Evolutionary conservation across 768 basidiomycete genomes (phyloP), one percentile per base, ranked within the genome.

Genomic region (Grammothele lineata): DNA sequence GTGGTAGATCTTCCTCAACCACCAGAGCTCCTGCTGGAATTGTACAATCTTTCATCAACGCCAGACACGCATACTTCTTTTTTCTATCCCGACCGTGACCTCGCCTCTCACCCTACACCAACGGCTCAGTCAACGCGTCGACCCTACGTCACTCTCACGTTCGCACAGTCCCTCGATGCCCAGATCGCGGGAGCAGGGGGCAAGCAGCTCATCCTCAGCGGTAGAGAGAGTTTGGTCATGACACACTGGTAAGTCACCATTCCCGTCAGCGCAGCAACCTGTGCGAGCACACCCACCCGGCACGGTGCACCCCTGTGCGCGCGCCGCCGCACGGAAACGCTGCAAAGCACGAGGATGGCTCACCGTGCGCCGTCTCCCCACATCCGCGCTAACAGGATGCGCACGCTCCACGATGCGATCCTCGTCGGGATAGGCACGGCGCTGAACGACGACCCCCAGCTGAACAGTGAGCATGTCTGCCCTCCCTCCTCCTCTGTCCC

Each of bases 351-450:
- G n/a, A n/a, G n/a, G n/a, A n/a, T n/a, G n/a, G n/a, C n/a, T n/a
- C n/a, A n/a, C n/a, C n/a, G n/a, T n/a, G n/a, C n/a, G n/a, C n/a
- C n/a, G n/a, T n/a, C n/a, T n/a, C n/a, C n/a, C n/a, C n/a, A n/a
- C n/a, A n/a, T n/a, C n/a, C n/a, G n/a, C n/a, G n/a, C 34, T 12
- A 11, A 17, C 54, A 95, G 93, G 83, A 81, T 98, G 80, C 74
- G 95, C 52, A 75, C 90, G 0, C 79, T 91, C 76, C 95, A 98
- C 66, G 91, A 96, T 58, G 92, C 78, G 8, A 97, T 99, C 50
- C 69, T 99, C 12, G 75, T 99, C 36, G 95, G 95, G 2, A 79
- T 93, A 30, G 89, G 87, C 7, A 98, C 95, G 0, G 83, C 90
- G 18, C 66, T 92, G 37, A 90, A 92, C 50, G 95, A 99, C 59